phyloP scores from a whole-genome alignment of 116 monocot species.

The Trichopus zeylanicus region DNA sequence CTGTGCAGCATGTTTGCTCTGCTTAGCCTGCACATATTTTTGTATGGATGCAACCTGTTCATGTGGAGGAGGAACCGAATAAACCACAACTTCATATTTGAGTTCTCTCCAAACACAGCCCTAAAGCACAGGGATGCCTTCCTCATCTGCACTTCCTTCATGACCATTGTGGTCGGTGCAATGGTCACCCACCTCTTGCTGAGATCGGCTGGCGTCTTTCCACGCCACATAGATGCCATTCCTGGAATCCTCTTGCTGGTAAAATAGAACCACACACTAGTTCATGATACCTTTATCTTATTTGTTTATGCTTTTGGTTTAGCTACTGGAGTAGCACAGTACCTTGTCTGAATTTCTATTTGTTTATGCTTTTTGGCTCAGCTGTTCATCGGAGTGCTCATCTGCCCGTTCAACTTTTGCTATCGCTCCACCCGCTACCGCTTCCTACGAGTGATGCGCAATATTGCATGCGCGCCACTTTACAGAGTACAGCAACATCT shows the following conservation, averaged over 20 bases:
- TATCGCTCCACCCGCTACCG: conserved; percentile 74
- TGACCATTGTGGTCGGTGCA: conserved; percentile 67
- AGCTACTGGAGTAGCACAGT: too few relatives aligned
- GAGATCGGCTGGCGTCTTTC: conserved; percentile 25
- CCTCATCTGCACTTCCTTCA: conserved; percentile 72
- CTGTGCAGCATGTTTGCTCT: conserved; percentile 83
- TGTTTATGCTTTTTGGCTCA: conserved; percentile 10
- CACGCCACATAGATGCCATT: conserved; percentile 30
- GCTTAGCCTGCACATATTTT: conserved; percentile 80
- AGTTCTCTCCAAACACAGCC: conserved; percentile 65
- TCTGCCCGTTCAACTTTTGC: conserved; percentile 77
- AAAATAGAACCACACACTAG: not conserved
- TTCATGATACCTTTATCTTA: not conserved
- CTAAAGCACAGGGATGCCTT: conserved; percentile 89
- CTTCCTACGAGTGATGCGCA: conserved; percentile 79
- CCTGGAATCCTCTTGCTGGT: conserved; percentile 71
- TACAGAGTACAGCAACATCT: conserved; percentile 47
- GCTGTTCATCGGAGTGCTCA: conserved; percentile 45
- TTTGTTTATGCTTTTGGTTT: too few relatives aligned
- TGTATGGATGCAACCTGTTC: conserved; percentile 91
- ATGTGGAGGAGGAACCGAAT: conserved; percentile 81
- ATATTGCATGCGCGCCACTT: conserved; percentile 70
- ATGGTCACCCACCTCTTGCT: conserved; percentile 74
- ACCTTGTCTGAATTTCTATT: not conserved
- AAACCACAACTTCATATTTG: conserved; percentile 97